Evolutionary conservation across 495 filamentous ascomycete species (phyloP).

Genomic region (Tuber brumale): DNA sequence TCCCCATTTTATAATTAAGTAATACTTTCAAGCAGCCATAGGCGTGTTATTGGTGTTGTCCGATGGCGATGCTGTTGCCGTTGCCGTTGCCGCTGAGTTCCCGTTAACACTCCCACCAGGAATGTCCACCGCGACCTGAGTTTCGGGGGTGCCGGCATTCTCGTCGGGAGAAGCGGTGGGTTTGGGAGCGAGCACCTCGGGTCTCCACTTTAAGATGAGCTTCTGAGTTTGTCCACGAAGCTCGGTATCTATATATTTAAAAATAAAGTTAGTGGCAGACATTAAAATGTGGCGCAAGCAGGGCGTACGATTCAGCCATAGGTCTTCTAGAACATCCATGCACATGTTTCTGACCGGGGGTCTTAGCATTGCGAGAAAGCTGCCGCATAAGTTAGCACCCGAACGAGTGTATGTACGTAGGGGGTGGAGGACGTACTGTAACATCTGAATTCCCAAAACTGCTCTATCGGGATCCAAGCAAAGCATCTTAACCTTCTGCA

Average conservation of each 20-base stretch:
- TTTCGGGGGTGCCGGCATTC: neutral
- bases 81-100: slow-evolving; percentile 1
- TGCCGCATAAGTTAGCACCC: slow-evolving; percentile 46
- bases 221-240: slow-evolving; percentile 47
- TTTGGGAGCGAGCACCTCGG: slow-evolving; percentile 44
- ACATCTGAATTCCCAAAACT: slow-evolving; percentile 54
- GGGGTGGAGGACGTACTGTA: slow-evolving; percentile 49
- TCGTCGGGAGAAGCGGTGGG: neutral
- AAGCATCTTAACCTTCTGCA: slow-evolving; percentile 68
- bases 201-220: slow-evolving; percentile 49
- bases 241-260: slow-evolving; percentile 45
- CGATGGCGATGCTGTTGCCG: neutral
- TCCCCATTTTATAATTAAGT: neutral
- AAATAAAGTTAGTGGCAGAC: slow-evolving; percentile 11
- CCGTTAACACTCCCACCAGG: neutral
- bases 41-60: neutral
- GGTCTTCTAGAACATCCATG: slow-evolving; percentile 73
- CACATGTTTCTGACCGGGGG: slow-evolving; percentile 75
- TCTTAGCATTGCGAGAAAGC: slow-evolving; percentile 77
- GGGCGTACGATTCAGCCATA: slow-evolving; percentile 72
- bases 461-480: slow-evolving; percentile 82
- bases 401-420: slow-evolving; percentile 9
- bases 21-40: neutral
- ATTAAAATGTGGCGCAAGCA: neutral
- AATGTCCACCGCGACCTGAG: neutral